A percentile compares a stretch with the other conserved stretches of the same genome.
Conservation (phyloP, 371 early-diverging fungal genomes). For the Syncephalis fuscata region DNA sequence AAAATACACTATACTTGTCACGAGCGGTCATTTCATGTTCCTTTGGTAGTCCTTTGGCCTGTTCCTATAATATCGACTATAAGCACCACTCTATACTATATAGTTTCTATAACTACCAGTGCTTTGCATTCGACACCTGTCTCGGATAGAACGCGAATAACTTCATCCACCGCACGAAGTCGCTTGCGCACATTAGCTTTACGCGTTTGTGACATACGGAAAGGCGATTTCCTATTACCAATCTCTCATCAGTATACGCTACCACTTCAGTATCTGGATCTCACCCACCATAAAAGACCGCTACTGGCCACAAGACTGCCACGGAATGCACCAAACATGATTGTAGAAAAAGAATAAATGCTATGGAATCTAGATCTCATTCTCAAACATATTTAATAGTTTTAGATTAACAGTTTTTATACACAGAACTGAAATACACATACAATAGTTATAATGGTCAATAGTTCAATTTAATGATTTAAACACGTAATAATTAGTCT, state of each 20-base stretch:
- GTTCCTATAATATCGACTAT: constrained; percentile 22
- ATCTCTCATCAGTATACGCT: not conserved
- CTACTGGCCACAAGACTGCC: constrained; percentile 43
- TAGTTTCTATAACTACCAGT: constrained; percentile 28
- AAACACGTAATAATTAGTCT: no score
- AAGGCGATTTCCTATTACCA: constrained; percentile 39
- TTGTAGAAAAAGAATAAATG: constrained; percentile 1
- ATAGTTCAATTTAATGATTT: no score
- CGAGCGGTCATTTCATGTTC: constrained; percentile 72
- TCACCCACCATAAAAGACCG: constrained; percentile 46
- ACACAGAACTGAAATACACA: no score
- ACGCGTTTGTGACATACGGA: constrained; percentile 75
- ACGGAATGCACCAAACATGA: constrained; percentile 66
- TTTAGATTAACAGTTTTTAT: no score
- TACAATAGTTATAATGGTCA: no score
- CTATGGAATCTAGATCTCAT: not conserved
- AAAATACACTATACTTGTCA: constrained; percentile 88
- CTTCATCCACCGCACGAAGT: constrained; percentile 76
- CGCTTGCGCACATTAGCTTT: constrained; percentile 90
- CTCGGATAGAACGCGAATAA: constrained; percentile 59
- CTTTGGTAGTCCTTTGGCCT: constrained; percentile 52
- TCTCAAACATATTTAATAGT: no score
- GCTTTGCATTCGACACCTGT: constrained; percentile 84
- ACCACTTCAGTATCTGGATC: not conserved
- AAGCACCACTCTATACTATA: not conserved